A percentile compares a stretch with the other conserved stretches of the same genome.
These are phyloP conservation scores for Porogramme epimiltina DNA, from an alignment of 1,284 basidiomycete species.

Conservation along the genomic window DNA sequence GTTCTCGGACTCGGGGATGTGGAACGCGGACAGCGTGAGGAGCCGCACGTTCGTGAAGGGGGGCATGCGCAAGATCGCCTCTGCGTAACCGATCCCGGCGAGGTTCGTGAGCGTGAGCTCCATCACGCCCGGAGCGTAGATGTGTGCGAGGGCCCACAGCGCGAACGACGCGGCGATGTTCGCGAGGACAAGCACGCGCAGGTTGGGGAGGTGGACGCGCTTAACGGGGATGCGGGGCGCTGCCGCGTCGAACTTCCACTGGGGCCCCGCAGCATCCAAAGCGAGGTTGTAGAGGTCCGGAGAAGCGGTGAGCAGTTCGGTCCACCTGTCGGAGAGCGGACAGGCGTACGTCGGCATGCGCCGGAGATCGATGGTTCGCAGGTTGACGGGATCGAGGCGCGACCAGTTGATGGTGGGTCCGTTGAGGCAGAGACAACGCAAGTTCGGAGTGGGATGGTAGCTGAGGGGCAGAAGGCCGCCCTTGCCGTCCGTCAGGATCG, in stretches of 20 bases:
- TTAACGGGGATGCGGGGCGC: neutral
- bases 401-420: conserved; percentile 61
- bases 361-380: conserved; percentile 62
- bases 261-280: conserved; percentile 61
- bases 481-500: neutral
- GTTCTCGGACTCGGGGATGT: conserved; percentile 29
- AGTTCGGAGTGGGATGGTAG: conserved; percentile 25
- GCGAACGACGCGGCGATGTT: conserved; percentile 51
- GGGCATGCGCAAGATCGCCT: conserved; percentile 39
- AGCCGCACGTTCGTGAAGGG: conserved; percentile 49
- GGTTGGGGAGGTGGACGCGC: conserved; percentile 45
- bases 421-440: conserved; percentile 52
- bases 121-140: conserved; percentile 52
- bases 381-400: conserved; percentile 45
- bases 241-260: conserved; percentile 3
- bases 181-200: conserved; percentile 54
- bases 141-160: conserved; percentile 43
- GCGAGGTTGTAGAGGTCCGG: conserved; percentile 52
- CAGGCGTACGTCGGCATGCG: conserved; percentile 50
- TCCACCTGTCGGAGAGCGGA: conserved; percentile 50
- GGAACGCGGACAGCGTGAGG: conserved; percentile 48
- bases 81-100: conserved; percentile 47
- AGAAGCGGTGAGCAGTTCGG: conserved; percentile 49
- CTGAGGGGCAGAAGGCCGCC: conserved; percentile 22
- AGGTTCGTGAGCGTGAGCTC: conserved; percentile 58